phyloP scores from a whole-genome alignment of 2,329 filamentous ascomycete species.

The Torrubiella hemipterigena region DNA sequence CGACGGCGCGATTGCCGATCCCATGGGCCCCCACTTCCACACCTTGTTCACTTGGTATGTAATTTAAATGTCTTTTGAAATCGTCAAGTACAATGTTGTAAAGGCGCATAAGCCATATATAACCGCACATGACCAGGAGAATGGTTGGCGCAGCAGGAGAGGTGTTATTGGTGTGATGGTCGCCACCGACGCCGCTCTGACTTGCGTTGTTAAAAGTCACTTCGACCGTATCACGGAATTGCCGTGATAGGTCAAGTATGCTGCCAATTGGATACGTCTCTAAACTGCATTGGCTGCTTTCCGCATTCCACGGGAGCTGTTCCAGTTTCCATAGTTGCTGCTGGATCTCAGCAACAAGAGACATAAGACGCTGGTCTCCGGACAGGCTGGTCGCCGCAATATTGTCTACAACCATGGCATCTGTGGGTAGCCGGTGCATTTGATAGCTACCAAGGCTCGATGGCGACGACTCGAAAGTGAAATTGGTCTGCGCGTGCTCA shows the following conservation, averaged over 20 bases:
- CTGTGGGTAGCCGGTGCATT: background rate
- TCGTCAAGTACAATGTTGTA: conserved; percentile 1
- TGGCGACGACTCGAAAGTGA: background rate
- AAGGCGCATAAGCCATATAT: conserved; percentile 1
- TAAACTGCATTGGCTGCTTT: background rate
- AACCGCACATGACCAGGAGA: conserved; percentile 1
- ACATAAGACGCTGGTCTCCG: background rate
- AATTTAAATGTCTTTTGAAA: conserved; percentile 1
- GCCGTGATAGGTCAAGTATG: background rate
- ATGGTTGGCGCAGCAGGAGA: background rate
- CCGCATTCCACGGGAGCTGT: background rate
- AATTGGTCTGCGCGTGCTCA: background rate
- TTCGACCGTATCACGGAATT: background rate
- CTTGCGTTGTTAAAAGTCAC: background rate
- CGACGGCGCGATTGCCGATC: no score
- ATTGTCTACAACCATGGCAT: background rate
- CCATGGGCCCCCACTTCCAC: background rate
- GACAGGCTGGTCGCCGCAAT: no score
- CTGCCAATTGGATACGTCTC: background rate
- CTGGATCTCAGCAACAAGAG: conserved; percentile 1
- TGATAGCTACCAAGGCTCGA: background rate
- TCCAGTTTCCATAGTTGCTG: background rate
- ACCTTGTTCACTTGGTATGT: background rate
- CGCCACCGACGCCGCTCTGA: background rate
- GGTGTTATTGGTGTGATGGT: no score